Evolutionary conservation across 2,329 filamentous ascomycete species (phyloP).

Genomic region (Zasmidium angulare): DNA sequence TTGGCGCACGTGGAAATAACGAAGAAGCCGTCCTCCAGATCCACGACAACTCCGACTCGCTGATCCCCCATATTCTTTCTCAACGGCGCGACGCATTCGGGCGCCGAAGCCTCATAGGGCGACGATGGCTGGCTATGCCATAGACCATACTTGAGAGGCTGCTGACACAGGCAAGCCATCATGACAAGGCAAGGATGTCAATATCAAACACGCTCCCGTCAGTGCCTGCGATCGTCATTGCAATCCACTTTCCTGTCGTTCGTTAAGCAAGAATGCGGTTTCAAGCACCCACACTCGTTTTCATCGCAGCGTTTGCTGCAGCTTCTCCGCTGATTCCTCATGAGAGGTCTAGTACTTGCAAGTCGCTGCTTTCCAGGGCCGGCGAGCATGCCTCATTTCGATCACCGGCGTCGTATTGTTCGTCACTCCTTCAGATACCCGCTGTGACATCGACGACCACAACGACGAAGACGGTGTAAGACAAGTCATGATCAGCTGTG

Average conservation of each 20-base stretch:
- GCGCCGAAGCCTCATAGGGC: background rate
- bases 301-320: background rate
- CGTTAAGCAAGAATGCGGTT: background rate
- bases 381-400: background rate
- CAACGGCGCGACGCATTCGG: background rate
- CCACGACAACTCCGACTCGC: background rate
- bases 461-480: background rate
- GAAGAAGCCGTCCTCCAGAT: background rate
- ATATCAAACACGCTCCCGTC: background rate
- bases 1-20: background rate
- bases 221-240: background rate
- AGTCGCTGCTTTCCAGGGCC: background rate
- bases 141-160: background rate
- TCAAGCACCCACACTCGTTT: background rate
- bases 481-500: no score
- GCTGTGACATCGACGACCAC: background rate
- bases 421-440: background rate
- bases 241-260: background rate
- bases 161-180: background rate
- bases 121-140: background rate
- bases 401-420: background rate
- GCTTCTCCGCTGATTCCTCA: background rate
- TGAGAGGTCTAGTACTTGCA: background rate
- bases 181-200: background rate
- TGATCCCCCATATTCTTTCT: background rate